A percentile compares a stretch with the other conserved stretches of the same genome.
phyloP scores from a whole-genome alignment of 2,329 filamentous ascomycete genomes.

The Paecilomyces sp. region DNA sequence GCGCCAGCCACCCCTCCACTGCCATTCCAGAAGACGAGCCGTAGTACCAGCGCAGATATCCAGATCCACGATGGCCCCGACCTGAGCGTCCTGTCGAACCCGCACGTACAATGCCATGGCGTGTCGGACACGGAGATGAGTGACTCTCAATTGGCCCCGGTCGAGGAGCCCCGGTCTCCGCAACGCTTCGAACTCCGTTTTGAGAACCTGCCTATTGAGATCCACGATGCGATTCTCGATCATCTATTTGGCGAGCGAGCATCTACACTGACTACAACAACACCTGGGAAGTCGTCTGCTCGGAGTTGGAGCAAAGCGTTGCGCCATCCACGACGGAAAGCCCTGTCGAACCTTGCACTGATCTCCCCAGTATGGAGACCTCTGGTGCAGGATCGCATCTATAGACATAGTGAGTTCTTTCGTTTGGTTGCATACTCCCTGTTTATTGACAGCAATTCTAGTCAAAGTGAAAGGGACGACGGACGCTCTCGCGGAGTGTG shows the following conservation, averaged over 20 bases:
- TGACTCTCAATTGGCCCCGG: conserved; percentile 13
- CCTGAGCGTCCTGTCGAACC: conserved; percentile 11
- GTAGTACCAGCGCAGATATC: conserved; percentile 20
- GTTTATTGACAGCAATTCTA: conserved; percentile 9
- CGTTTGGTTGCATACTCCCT: not conserved
- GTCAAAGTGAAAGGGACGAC: conserved; percentile 67
- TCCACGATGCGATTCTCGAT: conserved; percentile 66
- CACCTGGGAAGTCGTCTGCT: conserved; percentile 44
- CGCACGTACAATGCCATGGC: conserved; percentile 12
- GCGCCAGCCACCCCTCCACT: conserved; percentile 12
- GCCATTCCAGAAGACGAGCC: conserved; percentile 16
- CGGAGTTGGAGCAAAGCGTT: conserved; percentile 59
- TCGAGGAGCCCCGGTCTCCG: conserved; percentile 3
- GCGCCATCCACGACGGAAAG: conserved; percentile 59
- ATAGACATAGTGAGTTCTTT: conserved; percentile 51
- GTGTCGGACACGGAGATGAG: conserved; percentile 18
- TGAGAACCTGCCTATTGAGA: conserved; percentile 56
- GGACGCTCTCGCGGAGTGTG: conserved; percentile 53
- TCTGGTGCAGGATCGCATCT: conserved; percentile 64
- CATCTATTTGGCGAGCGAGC: conserved; percentile 63
- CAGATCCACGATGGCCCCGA: conserved; percentile 15
- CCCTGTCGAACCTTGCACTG: conserved; percentile 59
- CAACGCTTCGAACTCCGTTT: conserved; percentile 16
- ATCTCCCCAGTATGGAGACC: conserved; percentile 55
- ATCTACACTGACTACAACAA: conserved; percentile 52